Evolutionary conservation across 345 rosid genomes (phyloP), one percentile per base, ranked within the genome.

Genomic region (Syzygium aqueum): DNA sequence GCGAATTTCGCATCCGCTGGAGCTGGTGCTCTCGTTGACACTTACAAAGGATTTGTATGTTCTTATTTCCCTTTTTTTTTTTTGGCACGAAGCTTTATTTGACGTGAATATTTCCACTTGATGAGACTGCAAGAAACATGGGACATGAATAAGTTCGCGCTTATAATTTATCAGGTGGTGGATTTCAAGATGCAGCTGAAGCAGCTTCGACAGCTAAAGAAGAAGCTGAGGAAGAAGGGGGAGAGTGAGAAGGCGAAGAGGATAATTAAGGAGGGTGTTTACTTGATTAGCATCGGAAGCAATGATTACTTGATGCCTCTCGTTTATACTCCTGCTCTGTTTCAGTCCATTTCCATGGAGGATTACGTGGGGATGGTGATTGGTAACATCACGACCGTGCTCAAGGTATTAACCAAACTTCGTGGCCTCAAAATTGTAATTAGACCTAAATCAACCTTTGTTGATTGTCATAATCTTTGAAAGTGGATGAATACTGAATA

Each of bases 1-100:
- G 90, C 89, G 6, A 94, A 89, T 85, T 93, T 93, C 49, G 94
- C 93, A 46, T 92, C 97, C 0, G 93, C 73, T 2, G 94, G 92
- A 37, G 97, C 93, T 54, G 94, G 94, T 25, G 93, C 92, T 87
- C 88, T 95, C 43, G 87, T 80, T 40, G 89, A 86, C 88, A 92
- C 93, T 12, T n/a, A 86, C 83, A 89, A 25, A 43, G 95, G 93
- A 87, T 82, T 59, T 73, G 94, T 33, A 33, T 8, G 46, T 56
- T 10, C 27, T 8, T 56, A 8, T 21, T 3, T 12, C 1, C 2
- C 9, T 3, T 16, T 13, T 30, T 16, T 13, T 30, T 30, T 65
- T 65, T 57, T 15, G 3, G 6, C 6, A 17, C 23, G 46, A 67
- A 17, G 46, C 46, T 67, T 30, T 30, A 17, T 67, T 67, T 2